Conservation (phyloP, 2,329 filamentous ascomycete species). For the Fusarium sp. region DNA sequence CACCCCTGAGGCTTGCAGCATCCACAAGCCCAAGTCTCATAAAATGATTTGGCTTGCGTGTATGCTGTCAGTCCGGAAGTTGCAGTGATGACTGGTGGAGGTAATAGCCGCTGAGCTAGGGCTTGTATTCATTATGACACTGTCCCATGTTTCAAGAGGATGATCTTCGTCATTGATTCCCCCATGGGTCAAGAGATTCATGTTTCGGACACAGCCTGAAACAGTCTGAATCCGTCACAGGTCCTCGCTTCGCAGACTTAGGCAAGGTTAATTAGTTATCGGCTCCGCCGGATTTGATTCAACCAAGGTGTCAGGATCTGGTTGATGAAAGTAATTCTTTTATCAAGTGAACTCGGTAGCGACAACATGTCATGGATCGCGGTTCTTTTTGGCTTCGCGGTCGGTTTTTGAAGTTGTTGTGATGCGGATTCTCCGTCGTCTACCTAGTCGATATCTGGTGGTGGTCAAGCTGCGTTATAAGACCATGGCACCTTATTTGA, state of each 20-base stretch:
- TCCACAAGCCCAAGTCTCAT: not conserved
- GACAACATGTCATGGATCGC: not conserved
- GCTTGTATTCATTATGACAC: constrained; percentile 23
- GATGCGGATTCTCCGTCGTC: not conserved
- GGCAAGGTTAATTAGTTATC: not conserved
- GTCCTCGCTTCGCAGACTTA: constrained; percentile 8
- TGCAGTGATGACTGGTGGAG: constrained; percentile 1
- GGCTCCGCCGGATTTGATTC: not conserved
- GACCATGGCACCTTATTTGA: not conserved
- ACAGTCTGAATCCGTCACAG: constrained; percentile 29
- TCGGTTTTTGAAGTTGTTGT: not conserved
- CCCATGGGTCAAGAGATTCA: constrained; percentile 15
- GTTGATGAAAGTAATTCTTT: not conserved
- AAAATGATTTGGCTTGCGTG: not conserved
- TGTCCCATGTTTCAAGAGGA: constrained; percentile 9
- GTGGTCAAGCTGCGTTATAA: not conserved
- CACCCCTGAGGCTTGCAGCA: constrained; percentile 37
- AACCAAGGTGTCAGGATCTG: not conserved
- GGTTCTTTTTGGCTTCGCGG: not conserved
- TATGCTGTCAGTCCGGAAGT: not conserved
- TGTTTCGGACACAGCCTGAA: constrained; percentile 40
- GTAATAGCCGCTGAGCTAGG: constrained; percentile 10
- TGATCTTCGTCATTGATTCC: constrained; percentile 23
- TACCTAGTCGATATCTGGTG: not conserved
- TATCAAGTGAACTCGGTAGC: not conserved